These are phyloP conservation scores for Gastrodia elata DNA, from an alignment of 106 monocot genomes.

Conservation along the genomic window DNA sequence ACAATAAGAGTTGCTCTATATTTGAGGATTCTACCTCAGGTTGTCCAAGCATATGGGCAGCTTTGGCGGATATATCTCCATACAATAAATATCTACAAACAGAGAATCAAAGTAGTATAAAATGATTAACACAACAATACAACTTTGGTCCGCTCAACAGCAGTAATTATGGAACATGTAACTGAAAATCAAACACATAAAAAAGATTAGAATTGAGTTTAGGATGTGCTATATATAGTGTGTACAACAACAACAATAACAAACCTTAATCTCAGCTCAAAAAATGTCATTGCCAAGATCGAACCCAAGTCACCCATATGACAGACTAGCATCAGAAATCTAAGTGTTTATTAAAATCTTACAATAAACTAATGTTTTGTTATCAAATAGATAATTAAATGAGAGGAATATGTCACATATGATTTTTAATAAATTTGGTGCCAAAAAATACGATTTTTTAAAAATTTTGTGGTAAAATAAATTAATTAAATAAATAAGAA, in stretches of 20 bases:
- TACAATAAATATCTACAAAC: slow-evolving; percentile 59
- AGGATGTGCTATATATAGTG: not conserved
- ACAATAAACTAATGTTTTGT: not conserved
- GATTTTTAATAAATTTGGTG: not conserved
- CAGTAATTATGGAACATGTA: not conserved
- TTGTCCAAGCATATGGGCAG: slow-evolving; percentile 73
- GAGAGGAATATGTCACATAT: not conserved
- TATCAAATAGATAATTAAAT: not conserved
- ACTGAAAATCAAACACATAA: not conserved
- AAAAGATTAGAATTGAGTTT: not conserved
- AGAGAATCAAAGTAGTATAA: not conserved
- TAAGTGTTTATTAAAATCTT: not conserved
- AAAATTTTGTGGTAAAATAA: not conserved
- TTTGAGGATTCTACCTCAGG: slow-evolving; percentile 47
- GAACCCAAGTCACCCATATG: not conserved
- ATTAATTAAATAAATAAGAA: no score
- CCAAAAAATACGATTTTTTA: no score
- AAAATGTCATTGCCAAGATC: not conserved
- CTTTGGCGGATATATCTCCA: slow-evolving; percentile 89
- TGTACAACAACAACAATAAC: not conserved
- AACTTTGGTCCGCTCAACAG: not conserved
- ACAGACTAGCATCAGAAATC: no score
- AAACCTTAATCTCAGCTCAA: not conserved
- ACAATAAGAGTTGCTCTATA: not conserved
- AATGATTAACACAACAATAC: not conserved